Evolutionary conservation across 257 asterid genomes (phyloP), one percentile per base, ranked within the genome.

Genomic region (Solanum corneliomulleri): DNA sequence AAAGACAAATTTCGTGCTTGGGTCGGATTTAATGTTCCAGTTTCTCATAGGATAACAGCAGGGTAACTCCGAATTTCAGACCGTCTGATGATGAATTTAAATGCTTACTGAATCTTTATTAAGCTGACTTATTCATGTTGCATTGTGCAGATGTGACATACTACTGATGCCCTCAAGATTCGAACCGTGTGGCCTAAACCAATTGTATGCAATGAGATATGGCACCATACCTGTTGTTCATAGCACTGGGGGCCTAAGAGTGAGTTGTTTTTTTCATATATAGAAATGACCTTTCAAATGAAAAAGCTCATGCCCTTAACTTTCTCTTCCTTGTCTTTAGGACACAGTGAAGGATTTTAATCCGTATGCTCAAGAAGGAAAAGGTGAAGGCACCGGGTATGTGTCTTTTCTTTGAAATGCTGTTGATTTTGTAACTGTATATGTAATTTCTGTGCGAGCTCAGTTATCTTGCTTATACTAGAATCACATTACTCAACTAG

Each of bases 171-270:
- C 99, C 86, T 97, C 99, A 82, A 92, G 99, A 93, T 97, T 97
- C 68, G 99, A 97, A 83, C 99, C 99, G 3, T 97, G 99, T 78
- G 99, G 99, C 87, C 90, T 97, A 76, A 97, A 95, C 92, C 99
- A 97, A 89, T 74, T 97, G 89, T 97, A 97, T 70, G 99, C 99
- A 41, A 96, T 97, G 99, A 92, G 92, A 92, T 97, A 97, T n/a
- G 99, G 98, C 88, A 94, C 98, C 2, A 74, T 96, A 31, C 99
- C 99, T 4, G 95, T 97, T 74, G 99, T 97, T 87, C 99, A 97
- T 88, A 80, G 70, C 91, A 97, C 99, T 0, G 99, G 99, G 7
- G 99, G 99, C 49, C 99, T 97, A 88, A 89, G 94, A 90, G 99
- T 96, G 89, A 86, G 96, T 90, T 88, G 90, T 74, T 45, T 33